Percentiles rank a stretch among this genome's conserved stretches.
phyloP scores from a whole-genome alignment of 169 alveolate species.

The Eimeria mitis region DNA sequence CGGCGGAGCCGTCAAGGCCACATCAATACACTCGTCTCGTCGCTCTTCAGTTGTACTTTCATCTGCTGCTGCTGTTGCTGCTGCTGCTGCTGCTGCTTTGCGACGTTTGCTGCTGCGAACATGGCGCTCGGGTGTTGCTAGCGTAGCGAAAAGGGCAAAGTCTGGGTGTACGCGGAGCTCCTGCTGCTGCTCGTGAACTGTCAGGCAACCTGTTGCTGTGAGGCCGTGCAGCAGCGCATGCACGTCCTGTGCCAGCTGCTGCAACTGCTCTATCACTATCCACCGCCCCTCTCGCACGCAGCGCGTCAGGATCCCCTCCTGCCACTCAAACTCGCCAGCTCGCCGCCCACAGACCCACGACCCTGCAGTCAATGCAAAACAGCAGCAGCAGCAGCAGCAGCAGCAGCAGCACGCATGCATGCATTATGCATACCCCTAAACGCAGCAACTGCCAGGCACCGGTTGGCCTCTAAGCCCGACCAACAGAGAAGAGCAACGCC shows the following conservation, averaged over 20 bases:
- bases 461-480: not conserved
- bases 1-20: constrained; percentile 53
- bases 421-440: not conserved
- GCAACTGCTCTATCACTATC: constrained; percentile 75
- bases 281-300: constrained; percentile 79
- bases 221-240: constrained; percentile 69
- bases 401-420: not conserved
- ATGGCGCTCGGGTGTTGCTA: constrained; percentile 8
- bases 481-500: not conserved
- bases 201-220: constrained; percentile 37
- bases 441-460: not conserved
- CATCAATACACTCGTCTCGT: constrained; percentile 1
- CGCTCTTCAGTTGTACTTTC: not conserved
- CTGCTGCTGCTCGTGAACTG: constrained; percentile 75
- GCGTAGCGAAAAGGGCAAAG: constrained; percentile 77
- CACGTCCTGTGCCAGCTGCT: constrained; percentile 69
- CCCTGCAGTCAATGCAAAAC: constrained; percentile 32
- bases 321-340: constrained; percentile 77
- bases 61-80: not conserved
- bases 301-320: constrained; percentile 76
- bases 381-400: not conserved
- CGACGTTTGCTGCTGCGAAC: not conserved
- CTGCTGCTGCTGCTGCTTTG: constrained; percentile 27
- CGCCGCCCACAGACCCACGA: constrained; percentile 81
- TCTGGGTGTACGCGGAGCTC: constrained; percentile 54